Conservation (phyloP, 352 stramenopile genomes). For the Aphanomyces invadans region DNA sequence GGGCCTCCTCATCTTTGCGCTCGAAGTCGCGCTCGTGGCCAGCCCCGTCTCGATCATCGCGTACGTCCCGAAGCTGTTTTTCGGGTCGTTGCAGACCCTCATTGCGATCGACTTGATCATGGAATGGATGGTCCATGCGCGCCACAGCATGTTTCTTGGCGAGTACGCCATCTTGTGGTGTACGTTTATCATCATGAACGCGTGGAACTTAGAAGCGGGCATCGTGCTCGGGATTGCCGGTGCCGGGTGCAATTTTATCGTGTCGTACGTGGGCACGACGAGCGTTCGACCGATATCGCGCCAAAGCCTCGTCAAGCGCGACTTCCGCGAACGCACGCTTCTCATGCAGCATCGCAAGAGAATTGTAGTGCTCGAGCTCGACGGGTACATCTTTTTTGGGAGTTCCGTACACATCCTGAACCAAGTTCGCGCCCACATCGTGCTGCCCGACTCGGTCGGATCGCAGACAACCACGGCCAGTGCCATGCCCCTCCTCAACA, state of each 20-base stretch:
- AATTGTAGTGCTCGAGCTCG: conserved; percentile 77
- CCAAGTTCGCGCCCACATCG: conserved; percentile 70
- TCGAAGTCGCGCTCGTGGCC: conserved; percentile 71
- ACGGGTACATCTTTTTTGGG: conserved; percentile 85
- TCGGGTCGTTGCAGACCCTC: conserved; percentile 93
- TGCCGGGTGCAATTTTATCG: conserved; percentile 83
- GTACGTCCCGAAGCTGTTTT: conserved; percentile 97
- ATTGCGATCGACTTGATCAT: conserved; percentile 96
- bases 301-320: conserved; percentile 67
- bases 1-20: conserved; percentile 64
- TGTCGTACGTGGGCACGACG: conserved; percentile 61
- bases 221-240: conserved; percentile 90
- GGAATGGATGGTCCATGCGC: conserved; percentile 91
- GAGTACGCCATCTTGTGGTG: conserved; percentile 92
- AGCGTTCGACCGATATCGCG: conserved; percentile 72
- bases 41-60: conserved; percentile 92
- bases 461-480: conserved; percentile 1
- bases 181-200: conserved; percentile 93
- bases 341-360: conserved; percentile 59
- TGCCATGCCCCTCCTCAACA: conserved; percentile 2
- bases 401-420: conserved; percentile 82
- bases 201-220: conserved; percentile 90
- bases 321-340: conserved; percentile 59
- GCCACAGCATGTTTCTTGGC: conserved; percentile 71
- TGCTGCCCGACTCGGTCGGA: conserved; percentile 27